Percentiles rank a stretch among this genome's conserved stretches.
These are phyloP conservation scores for Paramecium bursaria DNA, from an alignment of 73 alveolate species.

Conservation along the genomic window DNA sequence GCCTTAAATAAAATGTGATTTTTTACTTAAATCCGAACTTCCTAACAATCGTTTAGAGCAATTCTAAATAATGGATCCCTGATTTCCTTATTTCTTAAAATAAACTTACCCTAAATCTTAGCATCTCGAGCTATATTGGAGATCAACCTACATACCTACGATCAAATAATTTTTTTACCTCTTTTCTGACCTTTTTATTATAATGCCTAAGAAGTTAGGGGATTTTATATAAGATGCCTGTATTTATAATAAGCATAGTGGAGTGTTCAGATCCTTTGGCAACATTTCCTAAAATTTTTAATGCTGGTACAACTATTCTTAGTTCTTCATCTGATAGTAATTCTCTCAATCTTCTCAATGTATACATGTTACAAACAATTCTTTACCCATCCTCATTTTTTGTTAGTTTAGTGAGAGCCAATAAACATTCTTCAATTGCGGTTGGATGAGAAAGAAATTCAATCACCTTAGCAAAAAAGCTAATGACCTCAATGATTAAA, in stretches of 20 bases:
- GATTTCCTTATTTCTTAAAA: too few species aligned
- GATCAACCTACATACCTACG: conserved; percentile 17
- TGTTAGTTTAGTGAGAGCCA: conserved; percentile 67
- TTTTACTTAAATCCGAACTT: too few species aligned
- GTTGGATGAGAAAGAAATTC: conserved; percentile 73
- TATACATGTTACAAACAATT: not conserved
- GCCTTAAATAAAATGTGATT: too few species aligned
- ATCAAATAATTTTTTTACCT: not conserved
- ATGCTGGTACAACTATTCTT: not conserved
- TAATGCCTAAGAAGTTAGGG: not conserved
- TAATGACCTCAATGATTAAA: conserved; percentile 67
- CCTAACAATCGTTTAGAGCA: too few species aligned
- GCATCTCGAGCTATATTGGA: conserved; percentile 9
- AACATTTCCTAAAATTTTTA: not conserved
- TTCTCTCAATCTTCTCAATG: not conserved
- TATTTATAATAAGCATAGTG: not conserved
- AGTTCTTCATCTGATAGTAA: not conserved
- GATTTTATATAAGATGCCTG: not conserved
- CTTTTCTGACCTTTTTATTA: not conserved
- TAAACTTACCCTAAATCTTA: not conserved
- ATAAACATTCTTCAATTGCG: conserved; percentile 77
- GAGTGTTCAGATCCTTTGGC: not conserved
- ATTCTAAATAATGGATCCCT: too few species aligned
- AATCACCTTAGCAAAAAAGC: too few species aligned
- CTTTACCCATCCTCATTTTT: not conserved